These are phyloP conservation scores for Quercus phellos DNA, from an alignment of 331 rosid species.

Conservation along the genomic window DNA sequence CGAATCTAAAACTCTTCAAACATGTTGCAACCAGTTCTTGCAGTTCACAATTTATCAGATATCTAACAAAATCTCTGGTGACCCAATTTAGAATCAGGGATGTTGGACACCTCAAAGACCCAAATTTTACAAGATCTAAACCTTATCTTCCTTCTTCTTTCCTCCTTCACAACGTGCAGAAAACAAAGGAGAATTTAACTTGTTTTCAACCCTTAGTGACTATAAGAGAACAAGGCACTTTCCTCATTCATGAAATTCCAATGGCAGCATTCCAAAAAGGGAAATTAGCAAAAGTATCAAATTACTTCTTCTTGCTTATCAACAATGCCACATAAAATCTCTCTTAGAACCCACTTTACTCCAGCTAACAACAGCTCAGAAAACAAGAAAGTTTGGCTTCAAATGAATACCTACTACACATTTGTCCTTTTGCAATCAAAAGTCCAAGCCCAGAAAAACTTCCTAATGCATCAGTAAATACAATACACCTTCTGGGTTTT, in stretches of 20 bases:
- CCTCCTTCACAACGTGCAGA: constrained; percentile 14
- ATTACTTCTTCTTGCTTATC: constrained; percentile 16
- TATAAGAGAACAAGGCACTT: constrained; percentile 17
- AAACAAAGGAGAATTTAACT: constrained; percentile 13
- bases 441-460: constrained; percentile 19
- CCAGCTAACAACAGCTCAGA: constrained; percentile 29
- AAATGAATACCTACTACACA: background rate
- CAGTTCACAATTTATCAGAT: constrained; percentile 1
- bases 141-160: constrained; percentile 4
- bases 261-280: constrained; percentile 15
- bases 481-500: constrained; percentile 6
- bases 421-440: constrained; percentile 16
- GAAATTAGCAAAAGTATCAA: background rate
- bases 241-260: constrained; percentile 11
- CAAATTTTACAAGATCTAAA: background rate
- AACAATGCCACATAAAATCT: background rate
- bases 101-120: constrained; percentile 21
- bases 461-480: constrained; percentile 9
- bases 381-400: constrained; percentile 10
- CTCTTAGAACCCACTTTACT: constrained; percentile 9
- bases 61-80: background rate
- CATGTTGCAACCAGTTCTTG: constrained; percentile 12
- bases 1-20: constrained; percentile 5
- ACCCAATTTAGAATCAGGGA: constrained; percentile 10
- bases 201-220: constrained; percentile 12